Base-by-base conservation (phyloP, 176 grass and related monocot species). In the Metroxylon sagu region DNA sequence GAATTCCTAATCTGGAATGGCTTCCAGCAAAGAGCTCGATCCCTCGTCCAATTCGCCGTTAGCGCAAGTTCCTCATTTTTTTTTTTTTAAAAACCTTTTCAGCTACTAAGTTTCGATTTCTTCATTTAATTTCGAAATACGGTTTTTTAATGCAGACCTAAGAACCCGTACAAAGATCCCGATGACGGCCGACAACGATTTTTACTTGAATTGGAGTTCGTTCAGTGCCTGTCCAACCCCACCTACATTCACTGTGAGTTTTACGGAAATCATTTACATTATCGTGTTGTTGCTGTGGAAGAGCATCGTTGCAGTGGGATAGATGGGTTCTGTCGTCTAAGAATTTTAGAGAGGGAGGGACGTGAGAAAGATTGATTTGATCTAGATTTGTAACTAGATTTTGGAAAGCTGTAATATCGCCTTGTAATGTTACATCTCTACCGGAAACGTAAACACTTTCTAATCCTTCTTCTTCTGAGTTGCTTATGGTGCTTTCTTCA, bases 211-310 rank as follows among this genome's bases (percentile, higher is more conserved):
- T 66, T 92, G 56, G 93, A 97, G 78, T 92, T 97, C 67, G 30
- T 97, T 58, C 93, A 97, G 73, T 97, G 84, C 79, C 80, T 97
- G 14, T 81, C 93, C 58, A 97, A 97, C 81, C 93, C 93, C 51
- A 92, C 71, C 53, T 97, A 97, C 73, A 97, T 88, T 16, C 84
- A 97, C 81, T 97, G 87, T 97, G 64, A 76, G 64, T 76, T 50
- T 5, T 19, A 2, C 3, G 8, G 25, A 59, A 35, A 3, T 65
- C 52, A 26, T 52, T 72, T 53, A 56, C 56, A 59, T 48, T 19
- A 31, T 12, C 48, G 12, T 28, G 21, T 23, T 23, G 21, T 23
- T 23, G 21, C 1, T 23, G 21, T 23, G 21, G 21, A 23, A 1
- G 21, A 43, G 35, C 8, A 43, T 43, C 8, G 8, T 43, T 43